Base-by-base conservation (phyloP, 1,284 basidiomycete genomes). In the Paramarasmius palmivorus region DNA sequence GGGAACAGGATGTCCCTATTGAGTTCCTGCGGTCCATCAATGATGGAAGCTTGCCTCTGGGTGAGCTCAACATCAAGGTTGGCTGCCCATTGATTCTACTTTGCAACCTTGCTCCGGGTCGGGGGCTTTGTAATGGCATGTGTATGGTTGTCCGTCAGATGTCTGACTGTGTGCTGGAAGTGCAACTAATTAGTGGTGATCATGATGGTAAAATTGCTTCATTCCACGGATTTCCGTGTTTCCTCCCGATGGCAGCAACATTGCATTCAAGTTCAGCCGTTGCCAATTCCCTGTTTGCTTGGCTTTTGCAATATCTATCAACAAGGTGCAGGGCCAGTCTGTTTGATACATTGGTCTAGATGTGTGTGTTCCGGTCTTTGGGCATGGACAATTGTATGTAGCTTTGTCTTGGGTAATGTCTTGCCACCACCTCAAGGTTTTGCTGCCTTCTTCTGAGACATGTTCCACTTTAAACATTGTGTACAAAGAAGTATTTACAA, bases 261-360 rank as follows among this genome's bases (percentile, higher is more conserved):
- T 65, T 34, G 45, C 59, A 3, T 68, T 73, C 50, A 47, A 48
- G 6, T 53, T 73, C 10, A 49, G 39, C 0, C 53, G 65, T 2
- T 12, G 50, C 1, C 51, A 53, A 20, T 69, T 68, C 47, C 69
- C 68, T 22, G 57, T 73, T 2, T 41, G 53, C 4, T 57, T 73
- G 2, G 69, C 70, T 8, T 74, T 74, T 60, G 66, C 69, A 10
- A 67, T 75, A 62, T 68, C 59, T n/a, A 71, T 74, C 51, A 74
- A 74, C 60, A 74, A 74, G 46, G 53, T 69, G 4, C 73, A n/a
- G n/a, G n/a, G n/a, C n/a, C n/a, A n/a, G n/a, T n/a, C n/a, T n/a
- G n/a, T n/a, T n/a, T n/a, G n/a, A n/a, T n/a, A n/a, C n/a, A n/a
- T n/a, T n/a, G n/a, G n/a, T n/a, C n/a, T n/a, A n/a, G n/a, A n/a